Percentiles rank a stretch among this genome's conserved stretches.
phyloP scores from a whole-genome alignment of 1,139 yeast species.

The Candida tetrigidarum region DNA sequence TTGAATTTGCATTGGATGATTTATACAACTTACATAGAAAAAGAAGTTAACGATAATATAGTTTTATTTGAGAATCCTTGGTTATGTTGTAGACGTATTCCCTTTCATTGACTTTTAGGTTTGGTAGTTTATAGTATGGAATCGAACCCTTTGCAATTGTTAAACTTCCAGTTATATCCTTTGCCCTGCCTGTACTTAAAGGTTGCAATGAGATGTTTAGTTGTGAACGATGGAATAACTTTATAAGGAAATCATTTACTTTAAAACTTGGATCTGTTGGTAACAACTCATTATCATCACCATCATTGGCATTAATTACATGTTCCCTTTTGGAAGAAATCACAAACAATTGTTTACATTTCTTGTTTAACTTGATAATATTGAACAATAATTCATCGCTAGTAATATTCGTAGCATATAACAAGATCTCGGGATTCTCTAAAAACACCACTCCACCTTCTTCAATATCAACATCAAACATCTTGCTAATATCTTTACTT shows the following conservation, averaged over 20 bases:
- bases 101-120: constrained; percentile 50
- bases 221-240: constrained; percentile 53
- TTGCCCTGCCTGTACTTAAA: constrained; percentile 78
- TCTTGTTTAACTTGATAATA: constrained; percentile 39
- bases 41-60: constrained; percentile 44
- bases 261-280: constrained; percentile 31
- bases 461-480: constrained; percentile 28
- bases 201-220: constrained; percentile 62
- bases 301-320: no score
- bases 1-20: constrained; percentile 88
- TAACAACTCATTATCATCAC: constrained; percentile 32
- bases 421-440: constrained; percentile 55
- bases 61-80: constrained; percentile 54
- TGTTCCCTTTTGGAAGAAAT: constrained; percentile 28
- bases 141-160: constrained; percentile 58
- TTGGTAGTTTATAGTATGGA: constrained; percentile 23
- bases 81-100: constrained; percentile 67
- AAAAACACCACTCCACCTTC: constrained; percentile 38
- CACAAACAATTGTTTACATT: constrained; percentile 37
- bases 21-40: constrained; percentile 58
- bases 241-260: constrained; percentile 50
- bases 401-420: constrained; percentile 43
- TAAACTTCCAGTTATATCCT: constrained; percentile 78
- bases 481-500: constrained; percentile 17
- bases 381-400: constrained; percentile 38